These are phyloP conservation scores for Coemansia sp. DNA, from an alignment of 371 early-diverging fungal species.

Conservation along the genomic window DNA sequence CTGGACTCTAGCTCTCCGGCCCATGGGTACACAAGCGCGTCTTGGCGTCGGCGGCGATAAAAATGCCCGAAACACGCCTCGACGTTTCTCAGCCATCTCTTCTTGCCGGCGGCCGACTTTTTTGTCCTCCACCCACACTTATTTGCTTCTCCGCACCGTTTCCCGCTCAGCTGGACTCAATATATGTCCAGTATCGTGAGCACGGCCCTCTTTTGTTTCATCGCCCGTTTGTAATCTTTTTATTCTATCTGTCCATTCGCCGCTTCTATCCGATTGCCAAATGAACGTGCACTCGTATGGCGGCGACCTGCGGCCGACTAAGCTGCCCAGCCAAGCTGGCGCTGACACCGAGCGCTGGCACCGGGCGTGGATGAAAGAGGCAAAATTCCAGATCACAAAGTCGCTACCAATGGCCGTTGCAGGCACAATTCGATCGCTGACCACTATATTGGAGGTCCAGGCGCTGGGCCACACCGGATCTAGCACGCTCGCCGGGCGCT, in stretches of 20 bases:
- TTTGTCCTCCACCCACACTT: background rate
- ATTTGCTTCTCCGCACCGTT: background rate
- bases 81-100: no score
- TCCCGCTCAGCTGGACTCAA: background rate
- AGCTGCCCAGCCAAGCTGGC: background rate
- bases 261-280: background rate
- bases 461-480: slow-evolving; percentile 44
- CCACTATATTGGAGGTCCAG: slow-evolving; percentile 38
- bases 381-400: slow-evolving; percentile 25
- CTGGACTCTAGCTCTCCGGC: no score
- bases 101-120: background rate
- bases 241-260: background rate
- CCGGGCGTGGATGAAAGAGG: slow-evolving; percentile 23
- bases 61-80: no score
- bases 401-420: slow-evolving; percentile 43
- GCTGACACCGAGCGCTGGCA: background rate
- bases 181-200: background rate
- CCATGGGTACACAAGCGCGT: no score
- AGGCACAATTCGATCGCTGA: slow-evolving; percentile 33
- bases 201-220: background rate
- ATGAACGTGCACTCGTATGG: background rate
- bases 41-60: no score
- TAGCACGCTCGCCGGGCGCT: slow-evolving; percentile 34
- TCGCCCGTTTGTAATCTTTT: background rate
- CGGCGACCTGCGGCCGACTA: background rate